Evolutionary conservation across 371 early-diverging fungal species (phyloP).

Genomic region (Apophysomyces ossiformis): DNA sequence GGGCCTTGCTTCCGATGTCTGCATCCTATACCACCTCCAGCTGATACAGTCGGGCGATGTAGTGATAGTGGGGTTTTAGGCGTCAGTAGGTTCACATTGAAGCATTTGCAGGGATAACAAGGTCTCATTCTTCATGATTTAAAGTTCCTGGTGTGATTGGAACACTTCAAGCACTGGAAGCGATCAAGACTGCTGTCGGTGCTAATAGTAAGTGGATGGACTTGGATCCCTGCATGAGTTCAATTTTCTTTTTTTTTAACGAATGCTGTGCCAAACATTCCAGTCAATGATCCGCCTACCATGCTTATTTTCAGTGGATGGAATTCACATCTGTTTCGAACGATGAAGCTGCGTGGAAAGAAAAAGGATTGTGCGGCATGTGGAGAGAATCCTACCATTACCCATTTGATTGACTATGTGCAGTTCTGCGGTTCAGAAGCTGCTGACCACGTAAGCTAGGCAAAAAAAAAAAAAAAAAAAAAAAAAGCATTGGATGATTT

Average conservation of each 20-base stretch:
- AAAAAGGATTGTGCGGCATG: constrained; percentile 83
- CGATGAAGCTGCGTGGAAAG: constrained; percentile 75
- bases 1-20: constrained; percentile 99
- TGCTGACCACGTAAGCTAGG: constrained; percentile 68
- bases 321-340: constrained; percentile 76
- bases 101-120: not conserved
- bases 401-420: constrained; percentile 83
- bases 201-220: constrained; percentile 28
- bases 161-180: constrained; percentile 93
- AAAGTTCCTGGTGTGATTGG: constrained; percentile 96
- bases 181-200: constrained; percentile 81
- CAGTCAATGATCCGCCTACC: constrained; percentile 55
- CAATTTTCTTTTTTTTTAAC: not conserved
- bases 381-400: constrained; percentile 83
- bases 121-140: constrained; percentile 3
- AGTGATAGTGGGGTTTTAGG: constrained; percentile 99
- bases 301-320: constrained; percentile 83
- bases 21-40: constrained; percentile 91
- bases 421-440: constrained; percentile 87
- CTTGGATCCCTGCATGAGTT: not conserved
- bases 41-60: constrained; percentile 90
- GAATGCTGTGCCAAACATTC: not conserved
- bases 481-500: not conserved
- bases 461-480: not conserved
- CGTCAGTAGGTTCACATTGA: constrained; percentile 53